Percentiles rank a stretch among this genome's conserved stretches.
Conservation (phyloP, 768 basidiomycete species). For the Psilocybe sp. region DNA sequence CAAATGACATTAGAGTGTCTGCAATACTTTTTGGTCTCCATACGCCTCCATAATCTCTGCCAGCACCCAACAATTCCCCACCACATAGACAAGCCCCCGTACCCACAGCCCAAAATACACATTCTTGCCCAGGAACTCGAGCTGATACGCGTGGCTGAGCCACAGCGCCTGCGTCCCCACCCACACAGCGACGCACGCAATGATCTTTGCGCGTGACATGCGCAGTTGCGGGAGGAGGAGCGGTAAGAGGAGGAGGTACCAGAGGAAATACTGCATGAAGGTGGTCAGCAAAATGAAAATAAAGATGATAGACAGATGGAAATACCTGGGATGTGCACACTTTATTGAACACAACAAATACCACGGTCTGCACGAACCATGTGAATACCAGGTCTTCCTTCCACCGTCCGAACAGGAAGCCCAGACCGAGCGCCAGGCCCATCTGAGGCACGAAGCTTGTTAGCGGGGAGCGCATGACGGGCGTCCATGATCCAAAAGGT, state of each 20-base stretch:
- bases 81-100: constrained; percentile 70
- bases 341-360: constrained; percentile 96
- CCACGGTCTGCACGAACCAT: constrained; percentile 89
- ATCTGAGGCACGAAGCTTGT: constrained; percentile 86
- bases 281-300: constrained; percentile 1
- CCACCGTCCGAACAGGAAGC: constrained; percentile 64
- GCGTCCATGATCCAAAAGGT: constrained; percentile 26
- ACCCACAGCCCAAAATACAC: constrained; percentile 80
- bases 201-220: constrained; percentile 41
- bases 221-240: constrained; percentile 68
- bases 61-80: constrained; percentile 80
- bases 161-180: constrained; percentile 78
- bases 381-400: constrained; percentile 67
- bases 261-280: constrained; percentile 81
- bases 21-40: background rate
- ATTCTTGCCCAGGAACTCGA: constrained; percentile 82
- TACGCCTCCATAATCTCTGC: constrained; percentile 41
- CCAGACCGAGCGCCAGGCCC: constrained; percentile 64
- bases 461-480: constrained; percentile 65
- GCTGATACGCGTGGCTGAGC: constrained; percentile 85
- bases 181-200: constrained; percentile 60
- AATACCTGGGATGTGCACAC: constrained; percentile 96
- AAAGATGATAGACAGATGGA: background rate
- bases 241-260: constrained; percentile 91
- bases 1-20: too few relatives aligned